phyloP scores from a whole-genome alignment of 2,329 filamentous ascomycete genomes.

The Blastomyces gilchristii region DNA sequence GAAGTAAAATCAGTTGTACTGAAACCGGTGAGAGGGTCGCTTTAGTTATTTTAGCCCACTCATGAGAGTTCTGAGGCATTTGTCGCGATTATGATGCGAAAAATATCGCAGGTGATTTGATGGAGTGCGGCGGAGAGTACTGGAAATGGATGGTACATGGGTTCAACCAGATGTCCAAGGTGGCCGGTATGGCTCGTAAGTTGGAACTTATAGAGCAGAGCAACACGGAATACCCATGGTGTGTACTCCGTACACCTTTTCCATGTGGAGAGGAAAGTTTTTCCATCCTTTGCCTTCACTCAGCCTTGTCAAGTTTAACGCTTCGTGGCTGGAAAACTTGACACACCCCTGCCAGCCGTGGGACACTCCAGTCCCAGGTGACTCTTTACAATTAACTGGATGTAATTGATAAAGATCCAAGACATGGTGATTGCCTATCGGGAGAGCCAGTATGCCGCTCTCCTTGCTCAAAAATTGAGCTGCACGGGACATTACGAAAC shows the following conservation, averaged over 20 bases:
- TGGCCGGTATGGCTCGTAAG: background rate
- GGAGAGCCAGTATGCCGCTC: background rate
- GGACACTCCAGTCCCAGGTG: background rate
- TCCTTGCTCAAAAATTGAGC: background rate
- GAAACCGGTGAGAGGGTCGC: background rate
- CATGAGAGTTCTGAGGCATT: background rate
- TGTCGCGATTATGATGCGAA: background rate
- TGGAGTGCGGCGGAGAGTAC: background rate
- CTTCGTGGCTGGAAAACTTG: background rate
- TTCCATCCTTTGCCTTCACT: too few relatives aligned
- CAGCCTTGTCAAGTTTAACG: background rate
- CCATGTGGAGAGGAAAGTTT: too few relatives aligned
- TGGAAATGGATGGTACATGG: background rate
- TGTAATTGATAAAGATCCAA: background rate
- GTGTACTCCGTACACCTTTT: too few relatives aligned
- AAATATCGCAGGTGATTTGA: background rate
- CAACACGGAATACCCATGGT: too few relatives aligned
- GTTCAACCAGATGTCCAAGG: background rate
- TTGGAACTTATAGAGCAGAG: background rate
- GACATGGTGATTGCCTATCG: background rate
- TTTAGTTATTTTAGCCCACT: background rate
- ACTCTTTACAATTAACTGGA: background rate
- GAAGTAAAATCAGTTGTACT: background rate
- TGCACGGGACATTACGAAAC: background rate
- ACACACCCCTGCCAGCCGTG: background rate